Base-by-base conservation (phyloP, 176 grass and related monocot genomes). In the Areca catechu region DNA sequence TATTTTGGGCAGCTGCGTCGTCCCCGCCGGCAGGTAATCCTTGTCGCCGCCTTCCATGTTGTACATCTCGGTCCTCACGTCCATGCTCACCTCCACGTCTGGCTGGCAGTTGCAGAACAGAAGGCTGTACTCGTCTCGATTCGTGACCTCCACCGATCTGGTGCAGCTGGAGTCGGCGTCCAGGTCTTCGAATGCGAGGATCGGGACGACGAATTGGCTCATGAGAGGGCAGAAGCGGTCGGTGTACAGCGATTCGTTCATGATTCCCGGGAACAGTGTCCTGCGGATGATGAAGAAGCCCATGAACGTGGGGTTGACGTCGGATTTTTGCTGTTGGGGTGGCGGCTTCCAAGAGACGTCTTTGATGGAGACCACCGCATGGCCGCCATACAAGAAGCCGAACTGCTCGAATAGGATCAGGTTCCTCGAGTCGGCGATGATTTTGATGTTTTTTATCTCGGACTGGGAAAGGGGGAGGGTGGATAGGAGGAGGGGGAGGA, bases 341-440 rank as follows among this genome's bases (percentile, higher is more conserved):
- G 80, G 64, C 50, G 75, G 63, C 64, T 43, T 56, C 85, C 85
- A 89, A 49, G 51, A 43, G 43, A 66, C 76, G 54, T 58, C 68
- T 16, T 55, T 50, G 37, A 72, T 67, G 20, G 80, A 73, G 0
- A 88, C 80, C 17, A 50, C 17, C 12, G 68, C 72, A 3, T 22
- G 67, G 24, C 76, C 85, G 50, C 85, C 56, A 4, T 57, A 55
- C 25, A 17, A 0, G 80, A 70, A 89, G 14, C 80, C 85, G 54
- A 89, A 89, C 64, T 89, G 80, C 85, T 89, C 85, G 69, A 89
- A 89, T 25, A 89, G 85, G 72, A 89, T 83, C 1, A 83, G 72
- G 25, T 72, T 48, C 17, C 76, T 72, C 25, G 69, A 7, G 72
- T 89, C 85, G 1, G 69, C 48, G 2, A 49, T 55, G 19, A 83